Percentiles rank a stretch among this genome's conserved stretches.
Conservation (phyloP, 2,329 filamentous ascomycete genomes). For the Cercospora zeina region DNA sequence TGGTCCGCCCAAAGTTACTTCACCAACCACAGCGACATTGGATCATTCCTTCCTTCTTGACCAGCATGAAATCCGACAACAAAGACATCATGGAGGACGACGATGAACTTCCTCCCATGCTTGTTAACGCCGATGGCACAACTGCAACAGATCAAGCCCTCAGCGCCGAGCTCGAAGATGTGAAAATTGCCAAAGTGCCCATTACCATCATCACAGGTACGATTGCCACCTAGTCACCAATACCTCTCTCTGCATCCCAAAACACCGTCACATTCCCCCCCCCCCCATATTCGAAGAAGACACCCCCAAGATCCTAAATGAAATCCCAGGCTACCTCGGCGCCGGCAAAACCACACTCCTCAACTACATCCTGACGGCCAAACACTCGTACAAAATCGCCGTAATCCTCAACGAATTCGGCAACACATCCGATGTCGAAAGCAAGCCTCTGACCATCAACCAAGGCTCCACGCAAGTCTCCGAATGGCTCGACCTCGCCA, state of each 20-base stretch:
- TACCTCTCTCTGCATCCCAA: too few relatives aligned
- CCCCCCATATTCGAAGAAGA: too few relatives aligned
- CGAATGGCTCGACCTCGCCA: slow-evolving; percentile 94
- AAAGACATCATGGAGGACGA: slow-evolving; percentile 58
- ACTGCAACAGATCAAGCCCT: slow-evolving; percentile 28
- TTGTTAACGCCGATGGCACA: slow-evolving; percentile 53
- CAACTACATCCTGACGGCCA: slow-evolving; percentile 92
- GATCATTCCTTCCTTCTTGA: neutral
- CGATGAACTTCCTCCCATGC: slow-evolving; percentile 63
- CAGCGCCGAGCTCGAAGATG: slow-evolving; percentile 50
- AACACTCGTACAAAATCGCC: slow-evolving; percentile 96
- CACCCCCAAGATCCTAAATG: too few relatives aligned
- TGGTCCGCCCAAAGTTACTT: neutral
- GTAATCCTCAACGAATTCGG: slow-evolving; percentile 79
- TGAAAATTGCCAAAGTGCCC: slow-evolving; percentile 65
- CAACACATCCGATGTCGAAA: slow-evolving; percentile 77
- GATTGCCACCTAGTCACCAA: slow-evolving; percentile 25
- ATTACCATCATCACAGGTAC: slow-evolving; percentile 81
- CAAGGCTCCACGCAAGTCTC: slow-evolving; percentile 73
- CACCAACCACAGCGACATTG: neutral
- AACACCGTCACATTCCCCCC: too few relatives aligned
- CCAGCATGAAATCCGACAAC: neutral
- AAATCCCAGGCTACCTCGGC: slow-evolving; percentile 90
- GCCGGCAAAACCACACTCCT: slow-evolving; percentile 93
- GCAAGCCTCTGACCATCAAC: slow-evolving; percentile 85